A percentile compares a stretch with the other conserved stretches of the same genome.
Conservation (phyloP, 768 basidiomycete species). For the Boletus vermiculosoides region DNA sequence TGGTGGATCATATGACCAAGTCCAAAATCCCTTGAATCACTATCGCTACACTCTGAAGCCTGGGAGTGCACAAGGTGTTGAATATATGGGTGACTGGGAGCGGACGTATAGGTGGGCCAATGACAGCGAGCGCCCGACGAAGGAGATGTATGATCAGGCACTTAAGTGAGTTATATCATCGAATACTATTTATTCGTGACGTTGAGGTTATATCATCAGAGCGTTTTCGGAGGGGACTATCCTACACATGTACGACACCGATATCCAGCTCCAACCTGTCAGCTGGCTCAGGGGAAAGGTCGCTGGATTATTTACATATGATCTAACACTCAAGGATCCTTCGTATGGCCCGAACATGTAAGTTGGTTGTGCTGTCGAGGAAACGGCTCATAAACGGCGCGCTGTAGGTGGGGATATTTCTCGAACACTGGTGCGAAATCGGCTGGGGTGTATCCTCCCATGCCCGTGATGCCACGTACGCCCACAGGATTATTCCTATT, state of each 20-base stretch:
- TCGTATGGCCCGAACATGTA: slow-evolving; percentile 20
- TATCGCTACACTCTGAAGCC: slow-evolving; percentile 6
- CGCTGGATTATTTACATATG: slow-evolving; percentile 14
- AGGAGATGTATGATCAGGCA: slow-evolving; percentile 13
- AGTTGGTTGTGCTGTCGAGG: not conserved
- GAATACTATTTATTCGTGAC: too few species aligned
- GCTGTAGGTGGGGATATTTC: slow-evolving; percentile 20
- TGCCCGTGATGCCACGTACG: slow-evolving; percentile 5
- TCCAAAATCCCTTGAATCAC: slow-evolving; percentile 16
- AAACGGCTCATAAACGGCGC: not conserved
- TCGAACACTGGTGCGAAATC: not conserved
- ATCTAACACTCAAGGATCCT: slow-evolving; percentile 7
- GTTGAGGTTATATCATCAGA: not conserved
- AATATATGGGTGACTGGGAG: slow-evolving; percentile 8
- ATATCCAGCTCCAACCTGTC: not conserved
- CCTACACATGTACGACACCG: not conserved
- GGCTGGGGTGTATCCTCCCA: not conserved
- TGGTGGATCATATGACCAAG: not conserved
- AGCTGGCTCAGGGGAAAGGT: slow-evolving; percentile 19
- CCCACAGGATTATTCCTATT: not conserved
- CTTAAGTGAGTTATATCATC: slow-evolving; percentile 5
- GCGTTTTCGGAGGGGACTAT: not conserved
- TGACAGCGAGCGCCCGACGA: not conserved
- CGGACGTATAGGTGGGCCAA: slow-evolving; percentile 20
- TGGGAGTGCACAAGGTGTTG: not conserved